phyloP scores from a whole-genome alignment of 2,329 filamentous ascomycete species.

The Neurospora sp. region DNA sequence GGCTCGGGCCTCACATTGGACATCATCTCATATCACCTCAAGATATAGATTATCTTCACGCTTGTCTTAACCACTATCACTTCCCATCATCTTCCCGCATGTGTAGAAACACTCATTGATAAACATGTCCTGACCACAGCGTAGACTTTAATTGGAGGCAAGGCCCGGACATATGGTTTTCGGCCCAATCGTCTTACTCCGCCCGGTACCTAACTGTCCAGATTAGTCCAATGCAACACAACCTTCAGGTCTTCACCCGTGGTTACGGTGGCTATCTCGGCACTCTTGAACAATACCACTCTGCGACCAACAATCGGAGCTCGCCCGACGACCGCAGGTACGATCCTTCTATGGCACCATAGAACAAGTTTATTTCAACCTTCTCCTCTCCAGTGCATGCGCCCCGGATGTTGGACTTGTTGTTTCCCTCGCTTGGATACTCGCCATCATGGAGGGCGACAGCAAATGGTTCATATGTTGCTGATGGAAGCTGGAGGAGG shows the following conservation, averaged over 20 bases:
- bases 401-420: not conserved
- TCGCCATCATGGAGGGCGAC: not conserved
- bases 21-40: not conserved
- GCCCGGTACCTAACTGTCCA: not conserved
- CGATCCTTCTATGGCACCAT: not conserved
- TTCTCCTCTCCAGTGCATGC: not conserved
- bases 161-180: not conserved
- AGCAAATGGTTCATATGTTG: not conserved
- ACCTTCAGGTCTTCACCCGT: not conserved
- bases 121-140: not conserved
- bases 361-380: not conserved
- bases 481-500: not conserved
- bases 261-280: not conserved
- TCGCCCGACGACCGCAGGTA: not conserved
- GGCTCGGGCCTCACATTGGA: not conserved
- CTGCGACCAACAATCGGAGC: not conserved
- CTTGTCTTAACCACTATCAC: not conserved
- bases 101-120: not conserved
- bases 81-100: not conserved
- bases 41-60: not conserved
- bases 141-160: not conserved
- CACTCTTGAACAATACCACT: not conserved
- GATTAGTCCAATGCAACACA: not conserved
- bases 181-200: not conserved
- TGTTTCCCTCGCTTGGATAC: not conserved